Conservation (phyloP, 1,284 basidiomycete genomes). For the Neotropicomus parvogracilis region DNA sequence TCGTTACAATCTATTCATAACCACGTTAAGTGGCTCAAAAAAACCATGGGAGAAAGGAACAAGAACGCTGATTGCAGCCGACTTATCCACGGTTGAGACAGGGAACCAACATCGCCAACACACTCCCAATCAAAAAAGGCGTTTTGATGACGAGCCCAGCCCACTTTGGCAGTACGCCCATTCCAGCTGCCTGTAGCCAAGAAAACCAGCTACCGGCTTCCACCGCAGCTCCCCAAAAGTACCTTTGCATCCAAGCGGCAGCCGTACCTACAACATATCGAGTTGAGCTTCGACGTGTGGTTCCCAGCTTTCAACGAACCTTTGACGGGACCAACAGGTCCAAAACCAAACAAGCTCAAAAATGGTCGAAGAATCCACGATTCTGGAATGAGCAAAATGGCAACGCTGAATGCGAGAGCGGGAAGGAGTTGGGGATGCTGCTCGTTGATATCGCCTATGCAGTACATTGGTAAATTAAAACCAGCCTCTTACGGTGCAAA, state of each 20-base stretch:
- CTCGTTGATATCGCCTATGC: slow-evolving; percentile 17
- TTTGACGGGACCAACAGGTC: slow-evolving; percentile 14
- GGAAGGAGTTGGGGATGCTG: slow-evolving; percentile 14
- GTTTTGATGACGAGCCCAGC: background rate
- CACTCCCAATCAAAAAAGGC: background rate
- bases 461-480: background rate
- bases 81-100: background rate
- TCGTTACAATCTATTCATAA: too few species aligned
- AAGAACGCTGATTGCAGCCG: too few species aligned
- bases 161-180: background rate
- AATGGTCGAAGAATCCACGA: slow-evolving; percentile 14
- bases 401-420: slow-evolving; percentile 5
- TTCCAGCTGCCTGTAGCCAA: slow-evolving; percentile 12
- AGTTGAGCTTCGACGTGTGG: background rate
- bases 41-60: too few species aligned
- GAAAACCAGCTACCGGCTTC: slow-evolving; percentile 12
- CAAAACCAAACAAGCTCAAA: slow-evolving; percentile 16
- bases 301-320: background rate
- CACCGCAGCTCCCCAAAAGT: slow-evolving; percentile 12
- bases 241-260: slow-evolving; percentile 13
- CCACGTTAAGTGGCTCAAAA: too few species aligned
- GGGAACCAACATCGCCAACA: background rate
- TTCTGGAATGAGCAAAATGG: slow-evolving; percentile 12
- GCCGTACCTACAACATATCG: slow-evolving; percentile 3
- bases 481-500: too few species aligned